phyloP scores from a whole-genome alignment of 208 protist species.

The Herpetomonas samuelpessoai region DNA sequence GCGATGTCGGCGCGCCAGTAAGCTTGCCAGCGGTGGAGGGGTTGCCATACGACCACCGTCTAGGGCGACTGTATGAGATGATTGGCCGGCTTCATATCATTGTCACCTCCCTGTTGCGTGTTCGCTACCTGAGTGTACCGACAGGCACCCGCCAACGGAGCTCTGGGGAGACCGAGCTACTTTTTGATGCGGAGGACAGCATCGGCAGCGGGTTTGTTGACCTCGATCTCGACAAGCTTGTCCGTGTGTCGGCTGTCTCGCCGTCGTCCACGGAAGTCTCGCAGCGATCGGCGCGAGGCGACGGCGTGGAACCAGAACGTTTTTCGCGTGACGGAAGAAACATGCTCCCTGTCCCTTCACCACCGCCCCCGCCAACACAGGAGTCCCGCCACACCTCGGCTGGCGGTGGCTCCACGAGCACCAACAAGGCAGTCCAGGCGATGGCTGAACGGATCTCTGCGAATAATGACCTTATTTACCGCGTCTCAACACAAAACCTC shows the following conservation, averaged over 20 bases:
- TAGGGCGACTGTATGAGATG: slow-evolving; percentile 67
- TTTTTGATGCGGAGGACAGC: slow-evolving; percentile 48
- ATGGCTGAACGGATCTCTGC: slow-evolving; percentile 6
- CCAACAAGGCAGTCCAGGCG: not conserved
- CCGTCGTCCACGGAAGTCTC: not conserved
- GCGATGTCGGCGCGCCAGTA: not conserved
- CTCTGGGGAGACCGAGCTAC: slow-evolving; percentile 44
- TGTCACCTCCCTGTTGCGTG: slow-evolving; percentile 59
- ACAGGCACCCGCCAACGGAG: slow-evolving; percentile 23
- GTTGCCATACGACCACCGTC: slow-evolving; percentile 62
- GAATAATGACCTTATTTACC: slow-evolving; percentile 59
- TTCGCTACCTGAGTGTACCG: slow-evolving; percentile 79
- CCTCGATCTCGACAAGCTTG: slow-evolving; percentile 55
- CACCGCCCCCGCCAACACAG: not conserved
- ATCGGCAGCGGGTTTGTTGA: slow-evolving; percentile 56
- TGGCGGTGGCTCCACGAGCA: not conserved
- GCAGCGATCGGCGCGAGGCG: slow-evolving; percentile 1
- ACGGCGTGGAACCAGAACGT: not conserved
- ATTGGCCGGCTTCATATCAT: slow-evolving; percentile 58
- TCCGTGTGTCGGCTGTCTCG: slow-evolving; percentile 27
- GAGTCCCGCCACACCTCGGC: not conserved
- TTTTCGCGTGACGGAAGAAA: not conserved
- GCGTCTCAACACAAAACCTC: slow-evolving; percentile 61
- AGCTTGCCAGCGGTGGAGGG: slow-evolving; percentile 13
- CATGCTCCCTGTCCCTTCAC: too few relatives aligned